phyloP scores from a whole-genome alignment of 345 rosid genomes.

The Dimocarpus longan region DNA sequence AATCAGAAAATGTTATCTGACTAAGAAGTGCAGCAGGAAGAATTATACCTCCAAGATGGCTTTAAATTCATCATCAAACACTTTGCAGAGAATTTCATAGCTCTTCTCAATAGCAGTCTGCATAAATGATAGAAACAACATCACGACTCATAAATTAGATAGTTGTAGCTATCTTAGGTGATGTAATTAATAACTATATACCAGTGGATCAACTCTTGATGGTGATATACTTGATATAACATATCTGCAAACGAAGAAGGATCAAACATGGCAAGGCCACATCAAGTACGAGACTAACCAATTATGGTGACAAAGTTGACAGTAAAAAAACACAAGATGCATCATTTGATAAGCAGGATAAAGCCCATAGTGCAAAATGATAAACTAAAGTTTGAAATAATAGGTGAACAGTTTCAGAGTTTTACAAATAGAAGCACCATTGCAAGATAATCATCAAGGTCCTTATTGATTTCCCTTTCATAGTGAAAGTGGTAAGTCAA shows the following conservation, averaged over 20 bases:
- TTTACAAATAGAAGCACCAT: background rate
- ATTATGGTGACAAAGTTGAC: background rate
- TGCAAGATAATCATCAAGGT: background rate
- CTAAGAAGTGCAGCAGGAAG: background rate
- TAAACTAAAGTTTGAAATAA: background rate
- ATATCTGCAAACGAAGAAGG: slow-evolving; percentile 52
- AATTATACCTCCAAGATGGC: slow-evolving; percentile 59
- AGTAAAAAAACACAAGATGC: background rate
- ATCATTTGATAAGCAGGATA: background rate
- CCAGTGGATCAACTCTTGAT: slow-evolving; percentile 66
- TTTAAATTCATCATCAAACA: slow-evolving; percentile 70
- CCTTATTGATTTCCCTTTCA: background rate
- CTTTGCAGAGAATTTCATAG: slow-evolving; percentile 93
- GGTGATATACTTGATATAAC: slow-evolving; percentile 81
- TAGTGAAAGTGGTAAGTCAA: background rate
- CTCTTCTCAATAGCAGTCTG: slow-evolving; percentile 53
- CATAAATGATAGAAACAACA: slow-evolving; percentile 14
- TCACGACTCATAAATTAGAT: background rate
- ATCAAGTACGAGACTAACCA: background rate
- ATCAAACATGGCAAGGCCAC: background rate
- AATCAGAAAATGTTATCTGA: background rate
- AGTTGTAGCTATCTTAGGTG: slow-evolving; percentile 1
- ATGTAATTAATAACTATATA: slow-evolving; percentile 29
- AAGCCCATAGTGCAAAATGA: background rate
- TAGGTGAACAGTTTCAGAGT: background rate